Evolutionary conservation across 305 asterid species (phyloP).

Genomic region (Fraxinus nigra): DNA sequence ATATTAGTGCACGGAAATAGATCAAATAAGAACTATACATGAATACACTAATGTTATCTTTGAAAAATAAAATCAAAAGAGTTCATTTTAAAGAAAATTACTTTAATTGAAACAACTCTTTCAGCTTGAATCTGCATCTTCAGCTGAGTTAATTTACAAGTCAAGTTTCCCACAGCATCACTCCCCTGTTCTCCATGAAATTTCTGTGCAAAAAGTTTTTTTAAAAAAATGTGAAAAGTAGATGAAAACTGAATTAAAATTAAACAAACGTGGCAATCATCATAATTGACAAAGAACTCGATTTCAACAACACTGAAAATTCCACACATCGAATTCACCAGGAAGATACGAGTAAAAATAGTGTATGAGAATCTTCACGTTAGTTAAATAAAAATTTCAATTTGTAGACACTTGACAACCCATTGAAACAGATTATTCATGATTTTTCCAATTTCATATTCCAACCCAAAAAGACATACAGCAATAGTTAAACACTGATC

Average conservation of each 20-base stretch:
- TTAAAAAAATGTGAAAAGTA: background rate
- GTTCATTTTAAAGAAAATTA: slow-evolving; percentile 26
- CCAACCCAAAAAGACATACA: background rate
- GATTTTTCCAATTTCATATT: background rate
- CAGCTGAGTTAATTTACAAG: slow-evolving; percentile 48
- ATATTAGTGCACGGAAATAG: background rate
- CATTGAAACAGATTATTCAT: background rate
- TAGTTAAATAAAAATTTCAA: background rate
- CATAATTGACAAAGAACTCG: background rate
- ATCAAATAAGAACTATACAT: slow-evolving; percentile 5
- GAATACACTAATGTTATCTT: background rate
- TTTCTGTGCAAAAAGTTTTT: slow-evolving; percentile 27
- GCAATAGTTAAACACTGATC: background rate
- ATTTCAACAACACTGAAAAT: background rate
- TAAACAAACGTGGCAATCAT: background rate
- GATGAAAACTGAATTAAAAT: background rate
- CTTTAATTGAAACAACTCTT: slow-evolving; percentile 60
- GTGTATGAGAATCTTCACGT: background rate
- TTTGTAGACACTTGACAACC: background rate
- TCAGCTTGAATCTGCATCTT: slow-evolving; percentile 65
- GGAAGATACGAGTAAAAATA: background rate
- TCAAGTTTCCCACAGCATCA: slow-evolving; percentile 42
- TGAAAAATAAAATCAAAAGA: background rate
- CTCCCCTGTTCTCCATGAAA: slow-evolving; percentile 41
- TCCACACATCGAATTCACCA: background rate